These are phyloP conservation scores for Suillus weaverae DNA, from an alignment of 768 basidiomycete genomes.

Conservation along the genomic window DNA sequence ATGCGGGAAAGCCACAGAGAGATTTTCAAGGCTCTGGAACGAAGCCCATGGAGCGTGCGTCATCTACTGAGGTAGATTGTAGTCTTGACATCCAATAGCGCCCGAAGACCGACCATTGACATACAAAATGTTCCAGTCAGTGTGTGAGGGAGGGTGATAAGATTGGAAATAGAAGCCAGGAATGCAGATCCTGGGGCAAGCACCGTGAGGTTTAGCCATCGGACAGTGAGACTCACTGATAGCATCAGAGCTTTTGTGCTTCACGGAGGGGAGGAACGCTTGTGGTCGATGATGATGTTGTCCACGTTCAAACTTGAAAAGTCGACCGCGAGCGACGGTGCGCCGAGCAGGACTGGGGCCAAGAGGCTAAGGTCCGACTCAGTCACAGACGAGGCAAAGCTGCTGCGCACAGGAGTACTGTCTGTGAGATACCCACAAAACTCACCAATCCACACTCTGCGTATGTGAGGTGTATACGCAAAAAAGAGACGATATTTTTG, in stretches of 20 bases:
- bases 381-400: slow-evolving; percentile 15
- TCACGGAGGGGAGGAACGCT: no score
- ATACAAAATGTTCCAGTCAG: no score
- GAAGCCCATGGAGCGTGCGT: slow-evolving; percentile 29
- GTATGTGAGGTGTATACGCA: slow-evolving; percentile 33
- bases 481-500: no score
- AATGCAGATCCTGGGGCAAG: slow-evolving; percentile 31
- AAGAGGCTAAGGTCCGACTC: slow-evolving; percentile 22
- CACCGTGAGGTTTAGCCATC: no score
- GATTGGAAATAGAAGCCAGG: slow-evolving; percentile 36
- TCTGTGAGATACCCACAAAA: slow-evolving; percentile 17
- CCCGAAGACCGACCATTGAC: not conserved
- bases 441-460: slow-evolving; percentile 37
- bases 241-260: no score
- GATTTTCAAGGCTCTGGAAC: slow-evolving; percentile 29
- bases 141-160: slow-evolving; percentile 28
- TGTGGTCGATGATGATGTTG: no score
- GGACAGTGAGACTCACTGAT: no score
- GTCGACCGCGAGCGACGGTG: no score
- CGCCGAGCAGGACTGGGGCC: slow-evolving; percentile 6
- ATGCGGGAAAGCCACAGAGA: not conserved
- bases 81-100: not conserved
- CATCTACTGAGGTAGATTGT: not conserved
- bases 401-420: not conserved
- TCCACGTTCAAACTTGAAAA: no score